Conservation (phyloP, 2,329 filamentous ascomycete species). For the Cordyceps cateniannulata region DNA sequence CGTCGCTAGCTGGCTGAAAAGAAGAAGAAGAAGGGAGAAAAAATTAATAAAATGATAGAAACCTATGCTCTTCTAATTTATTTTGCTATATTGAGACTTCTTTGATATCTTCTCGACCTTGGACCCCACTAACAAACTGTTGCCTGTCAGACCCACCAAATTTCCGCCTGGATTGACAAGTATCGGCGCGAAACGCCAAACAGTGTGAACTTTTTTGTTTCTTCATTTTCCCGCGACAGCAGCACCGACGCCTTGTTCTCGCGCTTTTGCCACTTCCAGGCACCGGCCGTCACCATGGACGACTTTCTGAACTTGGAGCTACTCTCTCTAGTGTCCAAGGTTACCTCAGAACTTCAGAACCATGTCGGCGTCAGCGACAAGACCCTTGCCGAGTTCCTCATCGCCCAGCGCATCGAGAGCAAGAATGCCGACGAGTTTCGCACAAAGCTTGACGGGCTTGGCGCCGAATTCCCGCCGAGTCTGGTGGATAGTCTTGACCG, state of each 20-base stretch:
- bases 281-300: slow-evolving; percentile 55
- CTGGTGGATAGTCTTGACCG: slow-evolving; percentile 89
- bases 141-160: slow-evolving; percentile 10
- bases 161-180: not conserved
- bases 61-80: no score
- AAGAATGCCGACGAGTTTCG: slow-evolving; percentile 67
- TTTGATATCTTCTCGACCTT: no score
- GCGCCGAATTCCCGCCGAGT: slow-evolving; percentile 76
- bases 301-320: slow-evolving; percentile 88
- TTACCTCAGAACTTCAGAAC: slow-evolving; percentile 90
- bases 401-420: slow-evolving; percentile 78
- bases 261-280: slow-evolving; percentile 7
- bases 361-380: slow-evolving; percentile 89
- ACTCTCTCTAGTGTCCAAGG: slow-evolving; percentile 88
- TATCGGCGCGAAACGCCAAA: not conserved
- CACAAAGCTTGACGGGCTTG: slow-evolving; percentile 65
- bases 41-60: no score
- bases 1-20: no score
- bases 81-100: no score
- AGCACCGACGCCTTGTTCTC: not conserved
- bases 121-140: no score
- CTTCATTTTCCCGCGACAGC: not conserved
- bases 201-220: not conserved
- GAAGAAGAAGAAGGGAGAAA: no score
- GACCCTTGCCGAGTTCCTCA: slow-evolving; percentile 92